Conservation (phyloP, 1,284 basidiomycete genomes). For the Ustilago crameri region DNA sequence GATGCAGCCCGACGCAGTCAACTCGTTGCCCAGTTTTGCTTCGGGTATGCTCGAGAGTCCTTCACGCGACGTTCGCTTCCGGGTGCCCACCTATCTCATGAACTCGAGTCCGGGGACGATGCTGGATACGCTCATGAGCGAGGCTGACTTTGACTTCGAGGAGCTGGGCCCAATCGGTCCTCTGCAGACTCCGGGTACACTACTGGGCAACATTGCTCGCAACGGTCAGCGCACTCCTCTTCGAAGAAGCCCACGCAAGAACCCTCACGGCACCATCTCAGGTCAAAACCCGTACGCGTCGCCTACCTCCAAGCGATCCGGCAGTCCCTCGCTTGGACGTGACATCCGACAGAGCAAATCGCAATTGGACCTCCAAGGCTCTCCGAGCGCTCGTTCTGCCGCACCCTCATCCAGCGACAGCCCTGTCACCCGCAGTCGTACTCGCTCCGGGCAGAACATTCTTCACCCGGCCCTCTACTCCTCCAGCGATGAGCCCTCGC, state of each 20-base stretch:
- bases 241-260: constrained; percentile 64
- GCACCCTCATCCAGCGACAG: constrained; percentile 35
- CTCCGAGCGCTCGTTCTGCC: constrained; percentile 11
- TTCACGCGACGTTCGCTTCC: constrained; percentile 48
- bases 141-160: constrained; percentile 59
- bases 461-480: constrained; percentile 49
- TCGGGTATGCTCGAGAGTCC: constrained; percentile 29
- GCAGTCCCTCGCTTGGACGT: constrained; percentile 24
- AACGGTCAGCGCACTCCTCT: constrained; percentile 26
- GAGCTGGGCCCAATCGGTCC: constrained; percentile 39
- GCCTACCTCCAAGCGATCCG: constrained; percentile 15
- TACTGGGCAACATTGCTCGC: constrained; percentile 24
- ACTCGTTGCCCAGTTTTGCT: constrained; percentile 15
- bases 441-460: constrained; percentile 31
- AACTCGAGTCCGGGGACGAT: constrained; percentile 64
- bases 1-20: constrained; percentile 36
- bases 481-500: constrained; percentile 36
- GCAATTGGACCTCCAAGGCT: constrained; percentile 7
- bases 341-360: constrained; percentile 8
- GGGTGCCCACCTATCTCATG: constrained; percentile 57
- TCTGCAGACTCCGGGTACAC: constrained; percentile 40
- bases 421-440: constrained; percentile 53
- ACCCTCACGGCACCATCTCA: constrained; percentile 57
- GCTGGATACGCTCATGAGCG: constrained; percentile 61
- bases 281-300: constrained; percentile 62